Percentiles rank a stretch among this genome's conserved stretches.
Conservation (phyloP, 2,329 filamentous ascomycete species). For the Trichophyton benhamiae region DNA sequence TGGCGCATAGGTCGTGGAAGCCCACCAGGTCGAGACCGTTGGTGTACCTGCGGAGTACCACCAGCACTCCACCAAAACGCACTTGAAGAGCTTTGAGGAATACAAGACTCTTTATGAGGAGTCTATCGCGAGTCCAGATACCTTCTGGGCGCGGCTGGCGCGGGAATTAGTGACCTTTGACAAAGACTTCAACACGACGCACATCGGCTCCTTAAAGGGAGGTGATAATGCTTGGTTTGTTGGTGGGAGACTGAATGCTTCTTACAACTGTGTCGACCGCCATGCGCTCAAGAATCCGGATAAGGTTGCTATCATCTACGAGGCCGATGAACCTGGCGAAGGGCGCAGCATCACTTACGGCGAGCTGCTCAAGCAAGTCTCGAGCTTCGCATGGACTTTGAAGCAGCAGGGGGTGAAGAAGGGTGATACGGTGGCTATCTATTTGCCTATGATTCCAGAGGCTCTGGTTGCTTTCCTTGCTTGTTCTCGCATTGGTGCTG, state of each 20-base stretch:
- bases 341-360: conserved; percentile 85
- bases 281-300: conserved; percentile 92
- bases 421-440: conserved; percentile 93
- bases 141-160: conserved; percentile 80
- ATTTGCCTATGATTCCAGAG: conserved; percentile 98
- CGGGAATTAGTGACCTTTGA: conserved; percentile 86
- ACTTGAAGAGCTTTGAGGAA: conserved; percentile 47
- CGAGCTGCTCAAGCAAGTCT: conserved; percentile 87
- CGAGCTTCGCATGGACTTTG: conserved; percentile 70
- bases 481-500: conserved; percentile 79
- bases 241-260: conserved; percentile 86
- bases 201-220: conserved; percentile 58
- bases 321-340: conserved; percentile 80
- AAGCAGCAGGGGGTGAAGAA: conserved; percentile 95
- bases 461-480: conserved; percentile 84
- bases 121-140: conserved; percentile 77
- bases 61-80: conserved; percentile 50
- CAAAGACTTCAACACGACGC: conserved; percentile 81
- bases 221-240: conserved; percentile 92
- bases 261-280: conserved; percentile 93
- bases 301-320: conserved; percentile 94
- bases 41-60: conserved; percentile 47
- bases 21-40: conserved; percentile 38
- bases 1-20: conserved; percentile 30
- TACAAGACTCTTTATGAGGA: conserved; percentile 58